Base-by-base conservation (phyloP, 2,329 filamentous ascomycete species). In the Plectosphaerella plurivora region DNA sequence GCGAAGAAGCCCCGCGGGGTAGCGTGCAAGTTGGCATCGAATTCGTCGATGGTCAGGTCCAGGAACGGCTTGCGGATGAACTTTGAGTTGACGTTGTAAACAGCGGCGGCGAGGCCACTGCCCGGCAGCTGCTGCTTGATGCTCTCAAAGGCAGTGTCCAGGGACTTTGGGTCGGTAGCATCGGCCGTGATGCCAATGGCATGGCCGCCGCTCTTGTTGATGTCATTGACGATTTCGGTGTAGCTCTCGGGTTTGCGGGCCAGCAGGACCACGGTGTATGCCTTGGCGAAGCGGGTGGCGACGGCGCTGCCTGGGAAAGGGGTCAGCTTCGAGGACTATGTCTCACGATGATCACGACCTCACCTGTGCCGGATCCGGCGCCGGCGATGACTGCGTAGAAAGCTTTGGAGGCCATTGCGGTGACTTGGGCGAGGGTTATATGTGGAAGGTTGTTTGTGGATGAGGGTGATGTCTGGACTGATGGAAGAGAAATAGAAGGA, bases 191-290 rank as follows among this genome's bases (percentile, higher is more conserved):
- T 81, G 14, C 88, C 88, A 12, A 91, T 70, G 2, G 89, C 89
- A 47, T 80, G 77, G 2, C 89, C 89, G 11, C 89, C 89, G 0
- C 71, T 66, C 5, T 71, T 65, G 52, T 84, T 84, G 70, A 94
- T 91, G 59, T 90, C 87, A 3, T 78, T 65, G 7, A 88, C 84
- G 3, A 90, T 76, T n/a, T 75, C 70, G 52, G 82, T 75, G 69
- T 84, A 90, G 66, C 78, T 88, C 42, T 82, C 77, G 0, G 84
- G 76, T 15, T 74, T 83, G 48, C 89, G 85, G 12, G 89, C 83
- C n/a, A 93, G 79, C 1, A 93, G 75, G 2, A 89, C 86, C 1
- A 93, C 86, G 0, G 87, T 82, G 63, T 93, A 94, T 9, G 78
- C 63, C 55, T 83, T 70, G 39, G 82, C 77, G 64, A 88, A 87